These are phyloP conservation scores for Saturnispora zaruensis DNA, from an alignment of 805 yeast species.

Conservation along the genomic window DNA sequence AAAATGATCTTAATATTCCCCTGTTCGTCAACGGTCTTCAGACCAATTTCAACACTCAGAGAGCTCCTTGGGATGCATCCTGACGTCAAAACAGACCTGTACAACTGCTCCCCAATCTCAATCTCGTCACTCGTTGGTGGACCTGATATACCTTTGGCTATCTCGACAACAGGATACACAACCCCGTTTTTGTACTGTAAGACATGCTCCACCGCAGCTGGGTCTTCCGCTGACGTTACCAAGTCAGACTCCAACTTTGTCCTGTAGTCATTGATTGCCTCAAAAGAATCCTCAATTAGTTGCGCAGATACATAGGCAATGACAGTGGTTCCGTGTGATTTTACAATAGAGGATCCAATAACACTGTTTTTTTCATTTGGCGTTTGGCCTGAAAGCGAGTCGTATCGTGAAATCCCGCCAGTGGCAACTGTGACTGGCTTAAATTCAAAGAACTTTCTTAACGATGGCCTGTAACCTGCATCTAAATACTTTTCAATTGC, in stretches of 20 bases:
- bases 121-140: constrained; percentile 85
- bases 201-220: constrained; percentile 10
- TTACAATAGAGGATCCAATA: constrained; percentile 62
- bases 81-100: constrained; percentile 52
- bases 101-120: constrained; percentile 56
- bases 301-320: constrained; percentile 67
- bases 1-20: constrained; percentile 41
- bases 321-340: constrained; percentile 64
- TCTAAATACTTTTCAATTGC: constrained; percentile 73
- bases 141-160: constrained; percentile 65
- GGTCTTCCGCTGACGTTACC: constrained; percentile 16
- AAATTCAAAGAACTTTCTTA: constrained; percentile 66
- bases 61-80: constrained; percentile 43
- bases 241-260: constrained; percentile 32
- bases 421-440: constrained; percentile 40
- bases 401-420: constrained; percentile 32
- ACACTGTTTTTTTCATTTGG: constrained; percentile 25
- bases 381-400: constrained; percentile 13
- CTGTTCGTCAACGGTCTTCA: constrained; percentile 42
- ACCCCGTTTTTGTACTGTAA: constrained; percentile 27
- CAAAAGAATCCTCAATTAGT: constrained; percentile 46
- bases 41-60: constrained; percentile 45
- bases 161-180: constrained; percentile 68
- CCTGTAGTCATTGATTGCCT: constrained; percentile 34
- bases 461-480: constrained; percentile 66